Base-by-base conservation (phyloP, 2,329 filamentous ascomycete species). In the Colletotrichum aenigma region DNA sequence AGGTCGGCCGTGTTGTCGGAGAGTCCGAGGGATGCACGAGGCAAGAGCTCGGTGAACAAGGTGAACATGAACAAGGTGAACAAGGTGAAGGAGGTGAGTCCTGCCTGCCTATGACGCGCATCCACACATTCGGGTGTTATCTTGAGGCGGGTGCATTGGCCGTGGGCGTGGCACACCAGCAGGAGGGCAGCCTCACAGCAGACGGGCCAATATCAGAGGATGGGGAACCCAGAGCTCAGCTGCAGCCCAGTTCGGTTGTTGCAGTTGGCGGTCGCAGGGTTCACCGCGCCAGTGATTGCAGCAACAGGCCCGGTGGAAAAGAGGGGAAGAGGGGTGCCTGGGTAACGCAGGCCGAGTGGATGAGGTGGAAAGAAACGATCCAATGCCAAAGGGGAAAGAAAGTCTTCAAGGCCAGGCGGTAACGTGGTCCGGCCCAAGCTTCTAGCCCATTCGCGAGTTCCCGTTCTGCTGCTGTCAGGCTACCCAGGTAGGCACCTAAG, bases 251-350 rank as follows among this genome's bases (percentile, higher is more conserved):
- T 32, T 38, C 21, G 65, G 36, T 64, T 61, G 66, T 48, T 60
- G 71, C 48, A 56, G 71, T 60, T 73, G 70, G 43, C 56, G 70
- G 34, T 48, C 34, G 64, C 73, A 75, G 70, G 70, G 73, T 73
- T 75, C 64, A 73, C 55, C 64, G 64, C 65, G 70, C 70, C 73
- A 75, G 64, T 73, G 73, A 67, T 15, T 61, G 55, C 56, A 67
- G 43, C 43, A 52, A 52, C n/a, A 48, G 38, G 43, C 43, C 43
- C n/a, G 70, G 65, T 66, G 43, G 70, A 73, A 75, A 75, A 75
- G 70, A 73, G 70, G 73, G 70, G 64, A 68, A 69, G 66, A 68
- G 52, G 66, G 64, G 34, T 68, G 66, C 66, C 66, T 68, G 24
- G 66, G 66, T 58, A 60, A 68, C 66, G 65, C 48, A 60, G 66